Evolutionary conservation across 768 basidiomycete genomes (phyloP), one percentile per base, ranked within the genome.

Genomic region (Agrocybe pediades): DNA sequence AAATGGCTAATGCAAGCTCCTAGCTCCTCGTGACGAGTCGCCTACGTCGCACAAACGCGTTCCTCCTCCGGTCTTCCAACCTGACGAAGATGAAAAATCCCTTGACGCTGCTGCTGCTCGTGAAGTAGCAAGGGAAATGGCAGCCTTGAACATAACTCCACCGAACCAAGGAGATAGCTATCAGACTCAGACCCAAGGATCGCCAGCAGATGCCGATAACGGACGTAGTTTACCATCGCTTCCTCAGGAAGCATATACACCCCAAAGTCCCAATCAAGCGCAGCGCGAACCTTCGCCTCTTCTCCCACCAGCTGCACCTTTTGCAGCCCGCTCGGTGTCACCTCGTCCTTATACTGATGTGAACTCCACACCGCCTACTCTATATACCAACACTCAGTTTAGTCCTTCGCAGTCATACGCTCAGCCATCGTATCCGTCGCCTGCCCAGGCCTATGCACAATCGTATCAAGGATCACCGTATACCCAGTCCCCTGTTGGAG

Each of bases 71-170:
- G 23, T 68, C 11, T 46, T 74, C 23, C 69, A 69, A 27, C 56
- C 69, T 15, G 71, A 78, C 26, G 74, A 78, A 7, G 80, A 85
- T 9, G 85, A 87, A 57, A 71, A 66, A 2, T 74, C 73, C n/a
- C 74, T 81, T 24, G 82, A 86, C 58, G 83, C 81, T 1, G 88
- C 87, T 16, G 87, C 85, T 23, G 87, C 87, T 4, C 77, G 83
- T 16, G 87, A 87, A 64, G 76, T 91, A 1, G 79, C 79, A 11
- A 78, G 81, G 11, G 89, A 88, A 62, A 60, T 89, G 45, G 84
- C 87, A 51, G 74, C 82, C 17, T 68, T 89, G 16, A 75, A 72
- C 52, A 63, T 68, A 33, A 67, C 60, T 30, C 67, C 69, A 15
- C 68, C 62, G 27, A 46, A 26, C 25, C 49, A 43, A 49, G 23